These are phyloP conservation scores for Penicillium sp. DNA, from an alignment of 2,329 filamentous ascomycete species.

Conservation along the genomic window DNA sequence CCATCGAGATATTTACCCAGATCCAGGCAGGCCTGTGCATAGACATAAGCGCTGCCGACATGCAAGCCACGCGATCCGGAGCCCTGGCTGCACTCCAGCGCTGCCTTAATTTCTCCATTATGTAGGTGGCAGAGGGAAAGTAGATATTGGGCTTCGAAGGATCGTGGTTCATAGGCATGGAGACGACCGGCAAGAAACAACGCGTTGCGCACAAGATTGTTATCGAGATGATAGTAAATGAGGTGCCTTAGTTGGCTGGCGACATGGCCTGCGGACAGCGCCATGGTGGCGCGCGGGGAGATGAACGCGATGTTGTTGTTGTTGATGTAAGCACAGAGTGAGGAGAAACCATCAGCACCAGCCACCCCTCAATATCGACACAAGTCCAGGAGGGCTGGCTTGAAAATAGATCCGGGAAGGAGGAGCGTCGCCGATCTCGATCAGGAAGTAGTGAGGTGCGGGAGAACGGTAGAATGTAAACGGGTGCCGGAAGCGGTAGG, in stretches of 20 bases:
- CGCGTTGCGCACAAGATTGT: slow-evolving; percentile 84
- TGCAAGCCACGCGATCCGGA: slow-evolving; percentile 72
- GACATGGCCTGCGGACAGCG: slow-evolving; percentile 58
- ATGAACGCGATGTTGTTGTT: slow-evolving; percentile 24
- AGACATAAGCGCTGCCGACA: slow-evolving; percentile 86
- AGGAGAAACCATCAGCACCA: slow-evolving; percentile 21
- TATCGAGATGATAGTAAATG: slow-evolving; percentile 80
- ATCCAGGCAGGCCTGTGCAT: slow-evolving; percentile 83
- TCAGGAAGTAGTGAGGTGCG: slow-evolving; percentile 12
- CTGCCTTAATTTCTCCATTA: slow-evolving; percentile 79
- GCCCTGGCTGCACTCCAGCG: slow-evolving; percentile 78
- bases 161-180: slow-evolving; percentile 78
- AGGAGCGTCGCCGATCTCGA: slow-evolving; percentile 19
- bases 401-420: not conserved
- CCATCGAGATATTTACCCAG: slow-evolving; percentile 81
- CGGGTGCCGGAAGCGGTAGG: slow-evolving; percentile 28
- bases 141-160: slow-evolving; percentile 78
- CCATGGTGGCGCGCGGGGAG: slow-evolving; percentile 52
- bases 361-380: slow-evolving; percentile 16
- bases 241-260: slow-evolving; percentile 66
- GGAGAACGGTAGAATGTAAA: slow-evolving; percentile 30
- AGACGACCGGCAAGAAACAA: slow-evolving; percentile 91
- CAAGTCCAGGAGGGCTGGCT: not conserved
- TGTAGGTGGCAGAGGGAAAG: slow-evolving; percentile 83
- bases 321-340: slow-evolving; percentile 14